phyloP scores from a whole-genome alignment of 805 yeast genomes.

The Wickerhamomyces ciferrii region DNA sequence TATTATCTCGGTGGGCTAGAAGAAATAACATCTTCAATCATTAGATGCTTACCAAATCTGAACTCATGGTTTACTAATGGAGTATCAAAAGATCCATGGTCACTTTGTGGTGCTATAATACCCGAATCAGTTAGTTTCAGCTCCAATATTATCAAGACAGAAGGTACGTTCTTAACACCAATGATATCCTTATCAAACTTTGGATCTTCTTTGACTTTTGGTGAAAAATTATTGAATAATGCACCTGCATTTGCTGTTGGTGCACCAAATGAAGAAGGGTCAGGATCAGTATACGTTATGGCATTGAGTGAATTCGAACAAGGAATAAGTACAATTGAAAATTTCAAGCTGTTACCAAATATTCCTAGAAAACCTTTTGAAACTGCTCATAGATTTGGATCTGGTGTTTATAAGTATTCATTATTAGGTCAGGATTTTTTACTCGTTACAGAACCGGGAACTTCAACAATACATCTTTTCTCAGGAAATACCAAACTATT shows the following conservation, averaged over 20 bases:
- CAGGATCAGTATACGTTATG: constrained; percentile 40
- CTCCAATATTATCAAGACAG: background rate
- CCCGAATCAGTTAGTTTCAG: background rate
- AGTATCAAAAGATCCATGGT: constrained; percentile 24
- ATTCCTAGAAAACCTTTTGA: constrained; percentile 4
- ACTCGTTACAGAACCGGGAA: constrained; percentile 48
- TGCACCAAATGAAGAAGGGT: constrained; percentile 39
- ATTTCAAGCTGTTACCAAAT: background rate
- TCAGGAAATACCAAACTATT: constrained; percentile 18
- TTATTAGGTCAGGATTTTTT: constrained; percentile 29
- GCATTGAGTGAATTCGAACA: constrained; percentile 28
- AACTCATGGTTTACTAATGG: constrained; percentile 35
- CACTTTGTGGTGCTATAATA: constrained; percentile 25
- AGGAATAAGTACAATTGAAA: background rate
- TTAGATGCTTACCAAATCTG: constrained; percentile 32
- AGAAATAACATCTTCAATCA: constrained; percentile 37
- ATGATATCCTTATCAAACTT: constrained; percentile 29
- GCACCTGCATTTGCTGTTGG: constrained; percentile 42
- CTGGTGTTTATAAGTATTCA: constrained; percentile 25
- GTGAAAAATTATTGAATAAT: constrained; percentile 30
- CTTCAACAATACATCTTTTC: constrained; percentile 36
- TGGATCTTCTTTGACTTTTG: constrained; percentile 39
- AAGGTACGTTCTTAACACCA: constrained; percentile 15
- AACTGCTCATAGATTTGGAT: constrained; percentile 38
- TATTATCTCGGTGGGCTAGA: constrained; percentile 50